These are phyloP conservation scores for Cladosporium sp. DNA, from an alignment of 2,329 filamentous ascomycete species.

Conservation along the genomic window DNA sequence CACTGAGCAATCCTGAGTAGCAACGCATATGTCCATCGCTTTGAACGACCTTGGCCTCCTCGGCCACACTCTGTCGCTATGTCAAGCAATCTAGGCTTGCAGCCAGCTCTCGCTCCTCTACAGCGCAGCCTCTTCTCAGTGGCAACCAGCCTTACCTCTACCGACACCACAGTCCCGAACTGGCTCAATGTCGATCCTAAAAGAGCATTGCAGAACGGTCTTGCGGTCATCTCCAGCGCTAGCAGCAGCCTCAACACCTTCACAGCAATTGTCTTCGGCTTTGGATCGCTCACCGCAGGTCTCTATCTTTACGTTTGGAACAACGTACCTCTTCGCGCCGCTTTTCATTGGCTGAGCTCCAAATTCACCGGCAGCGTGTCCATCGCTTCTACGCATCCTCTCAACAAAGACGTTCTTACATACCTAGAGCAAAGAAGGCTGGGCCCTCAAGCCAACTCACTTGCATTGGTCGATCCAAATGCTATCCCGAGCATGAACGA, in stretches of 20 bases:
- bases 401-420: conserved; percentile 4
- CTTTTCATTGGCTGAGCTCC: not conserved
- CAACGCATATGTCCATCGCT: not conserved
- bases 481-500: not conserved
- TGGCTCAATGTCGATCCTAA: not conserved
- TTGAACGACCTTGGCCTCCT: not conserved
- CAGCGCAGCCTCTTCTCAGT: not conserved
- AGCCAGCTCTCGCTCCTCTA: not conserved
- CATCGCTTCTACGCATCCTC: conserved; percentile 1
- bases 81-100: not conserved
- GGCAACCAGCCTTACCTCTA: conserved; percentile 5
- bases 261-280: not conserved
- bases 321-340: not conserved
- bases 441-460: not conserved
- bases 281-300: not conserved
- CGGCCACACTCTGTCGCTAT: not conserved
- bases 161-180: not conserved
- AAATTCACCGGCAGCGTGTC: not conserved
- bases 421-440: not conserved
- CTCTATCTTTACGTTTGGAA: conserved; percentile 8
- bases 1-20: not conserved
- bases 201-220: conserved; percentile 1
- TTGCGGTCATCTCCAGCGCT: not conserved
- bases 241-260: not conserved
- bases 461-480: conserved; percentile 1